Evolutionary conservation across 208 protist genomes (phyloP).

Genomic region (Herpetomonas tarakana): DNA sequence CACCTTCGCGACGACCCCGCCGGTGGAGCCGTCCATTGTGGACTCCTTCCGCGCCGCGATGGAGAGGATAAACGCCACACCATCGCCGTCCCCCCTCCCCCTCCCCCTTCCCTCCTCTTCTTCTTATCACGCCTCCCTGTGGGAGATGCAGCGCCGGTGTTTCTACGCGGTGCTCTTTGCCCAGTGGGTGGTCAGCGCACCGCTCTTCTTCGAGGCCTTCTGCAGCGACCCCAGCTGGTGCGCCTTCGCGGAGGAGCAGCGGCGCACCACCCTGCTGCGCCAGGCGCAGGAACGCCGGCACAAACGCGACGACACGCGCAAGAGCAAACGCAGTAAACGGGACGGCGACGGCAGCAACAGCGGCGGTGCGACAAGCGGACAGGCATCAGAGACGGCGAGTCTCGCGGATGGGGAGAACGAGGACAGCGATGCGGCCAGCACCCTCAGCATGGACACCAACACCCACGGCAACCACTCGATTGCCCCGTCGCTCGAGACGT

Average conservation of each 20-base stretch:
- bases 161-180: constrained; percentile 29
- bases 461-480: constrained; percentile 22
- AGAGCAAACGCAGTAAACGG: constrained; percentile 14
- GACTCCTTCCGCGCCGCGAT: constrained; percentile 9
- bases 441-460: constrained; percentile 3
- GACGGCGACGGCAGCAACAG: too few species aligned
- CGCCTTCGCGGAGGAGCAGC: constrained; percentile 79
- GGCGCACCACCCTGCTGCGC: constrained; percentile 53
- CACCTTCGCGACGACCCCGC: constrained; percentile 71
- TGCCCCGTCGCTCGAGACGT: constrained; percentile 11
- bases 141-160: constrained; percentile 13
- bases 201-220: constrained; percentile 81
- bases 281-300: constrained; percentile 41
- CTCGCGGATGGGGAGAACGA: background rate
- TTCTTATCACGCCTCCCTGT: background rate
- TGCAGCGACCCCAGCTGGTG: constrained; percentile 70
- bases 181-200: constrained; percentile 62
- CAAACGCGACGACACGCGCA: constrained; percentile 6
- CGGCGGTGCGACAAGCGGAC: too few species aligned
- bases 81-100: too few species aligned
- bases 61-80: background rate
- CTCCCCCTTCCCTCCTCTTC: too few species aligned
- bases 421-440: background rate
- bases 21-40: constrained; percentile 45
- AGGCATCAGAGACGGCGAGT: background rate